phyloP scores from a whole-genome alignment of 2,329 filamentous ascomycete species.

The Fusarium nisikadoi region DNA sequence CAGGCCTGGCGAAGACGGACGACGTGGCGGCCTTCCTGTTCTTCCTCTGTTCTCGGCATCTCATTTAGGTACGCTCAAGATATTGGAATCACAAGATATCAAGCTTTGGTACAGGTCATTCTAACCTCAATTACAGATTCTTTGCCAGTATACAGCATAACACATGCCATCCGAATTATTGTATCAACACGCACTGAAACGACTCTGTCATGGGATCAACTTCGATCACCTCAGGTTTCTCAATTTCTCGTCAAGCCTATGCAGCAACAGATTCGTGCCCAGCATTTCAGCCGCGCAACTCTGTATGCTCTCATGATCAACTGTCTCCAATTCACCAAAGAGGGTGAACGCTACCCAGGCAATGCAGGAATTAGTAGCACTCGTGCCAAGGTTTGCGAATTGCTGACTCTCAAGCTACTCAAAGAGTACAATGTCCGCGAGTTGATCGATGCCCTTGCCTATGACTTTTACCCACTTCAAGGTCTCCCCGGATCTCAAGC shows the following conservation, averaged over 20 bases:
- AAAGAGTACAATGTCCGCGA: conserved; percentile 91
- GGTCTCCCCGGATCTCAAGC: conserved; percentile 68
- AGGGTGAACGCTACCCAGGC: conserved; percentile 82
- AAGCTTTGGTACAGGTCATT: conserved; percentile 1
- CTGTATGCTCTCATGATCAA: conserved; percentile 93
- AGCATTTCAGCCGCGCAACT: conserved; percentile 87
- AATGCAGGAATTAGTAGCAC: conserved; percentile 87
- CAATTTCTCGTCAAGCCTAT: conserved; percentile 97
- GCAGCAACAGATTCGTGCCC: conserved; percentile 84
- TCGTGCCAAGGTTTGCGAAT: conserved; percentile 87
- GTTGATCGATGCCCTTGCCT: conserved; percentile 92
- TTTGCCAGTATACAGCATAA: conserved; percentile 88
- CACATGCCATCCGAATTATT: conserved; percentile 87
- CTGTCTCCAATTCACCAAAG: conserved; percentile 91
- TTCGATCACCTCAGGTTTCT: conserved; percentile 94
- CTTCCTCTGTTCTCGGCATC: conserved; percentile 84
- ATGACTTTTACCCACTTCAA: conserved; percentile 93
- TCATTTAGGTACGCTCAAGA: conserved; percentile 70
- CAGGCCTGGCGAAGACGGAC: conserved; percentile 48
- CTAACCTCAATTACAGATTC: conserved; percentile 67
- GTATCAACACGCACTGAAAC: conserved; percentile 90
- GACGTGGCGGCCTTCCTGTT: conserved; percentile 51
- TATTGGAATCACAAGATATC: not conserved
- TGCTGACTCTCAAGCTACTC: conserved; percentile 87
- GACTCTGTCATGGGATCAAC: conserved; percentile 91